Conservation (phyloP, 202 grass and related monocot genomes). For the Panicum virgatum region DNA sequence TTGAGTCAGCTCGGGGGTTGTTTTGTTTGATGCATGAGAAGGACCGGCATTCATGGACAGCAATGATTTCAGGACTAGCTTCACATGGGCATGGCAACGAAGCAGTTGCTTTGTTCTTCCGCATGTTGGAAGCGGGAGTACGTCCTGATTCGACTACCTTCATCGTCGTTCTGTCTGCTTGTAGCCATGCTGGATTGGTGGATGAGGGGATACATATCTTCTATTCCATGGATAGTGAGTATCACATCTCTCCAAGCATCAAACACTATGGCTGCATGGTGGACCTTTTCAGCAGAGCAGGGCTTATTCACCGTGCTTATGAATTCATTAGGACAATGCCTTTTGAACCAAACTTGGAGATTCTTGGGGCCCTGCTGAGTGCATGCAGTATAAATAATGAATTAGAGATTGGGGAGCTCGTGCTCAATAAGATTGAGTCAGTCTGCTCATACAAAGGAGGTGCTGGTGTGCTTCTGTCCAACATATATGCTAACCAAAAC, state of each 20-base stretch:
- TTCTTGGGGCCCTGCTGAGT: slow-evolving; percentile 63
- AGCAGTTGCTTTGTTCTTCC: slow-evolving; percentile 36
- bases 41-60: slow-evolving; percentile 70
- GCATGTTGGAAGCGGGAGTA: slow-evolving; percentile 39
- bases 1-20: slow-evolving; percentile 39
- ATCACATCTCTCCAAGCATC: slow-evolving; percentile 43
- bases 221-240: slow-evolving; percentile 54
- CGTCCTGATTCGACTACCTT: slow-evolving; percentile 65
- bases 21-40: slow-evolving; percentile 55
- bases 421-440: slow-evolving; percentile 57
- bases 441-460: slow-evolving; percentile 65
- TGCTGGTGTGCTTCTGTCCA: slow-evolving; percentile 61
- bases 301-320: slow-evolving; percentile 54
- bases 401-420: slow-evolving; percentile 59
- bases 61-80: slow-evolving; percentile 61
- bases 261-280: slow-evolving; percentile 81
- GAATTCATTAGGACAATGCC: slow-evolving; percentile 57
- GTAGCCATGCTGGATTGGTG: slow-evolving; percentile 76
- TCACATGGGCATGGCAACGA: slow-evolving; percentile 57
- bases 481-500: slow-evolving; percentile 68
- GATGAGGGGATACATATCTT: slow-evolving; percentile 60
- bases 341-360: slow-evolving; percentile 57
- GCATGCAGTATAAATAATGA: slow-evolving; percentile 60
- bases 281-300: slow-evolving; percentile 74
- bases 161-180: slow-evolving; percentile 63